Base-by-base conservation (phyloP, 2,329 filamentous ascomycete genomes). In the Penicillium oxalicum region DNA sequence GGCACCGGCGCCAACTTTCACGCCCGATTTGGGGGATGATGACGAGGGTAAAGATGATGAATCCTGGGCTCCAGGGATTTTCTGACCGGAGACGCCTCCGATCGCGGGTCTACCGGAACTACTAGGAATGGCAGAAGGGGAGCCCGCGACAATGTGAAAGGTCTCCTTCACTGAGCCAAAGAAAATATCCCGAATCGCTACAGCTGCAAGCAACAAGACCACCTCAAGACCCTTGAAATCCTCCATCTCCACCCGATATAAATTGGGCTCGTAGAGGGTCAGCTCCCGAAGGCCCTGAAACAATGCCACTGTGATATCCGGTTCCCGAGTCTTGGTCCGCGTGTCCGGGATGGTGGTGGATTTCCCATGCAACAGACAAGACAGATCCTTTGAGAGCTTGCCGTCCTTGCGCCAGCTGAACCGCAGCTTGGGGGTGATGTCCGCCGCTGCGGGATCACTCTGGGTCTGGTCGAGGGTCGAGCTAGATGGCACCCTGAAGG, bases 201-300 rank as follows among this genome's bases (percentile, higher is more conserved):
- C 73, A 0, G 79, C 80, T 12, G 78, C 73, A 0, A 85, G 70
- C 27, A 84, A 62, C 24, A 97, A 70, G 1, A 91, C 84, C 1
- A 97, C 80, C 65, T 98, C 93, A 4, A 97, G 74, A 0, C 93
- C 93, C 68, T 96, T 97, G 49, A 86, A 83, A 69, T 98, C 93
- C 67, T 98, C 90, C 53, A 97, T 83, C 38, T 97, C 91, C 9
- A 97, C 86, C 5, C 93, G 79, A 52, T 86, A 84, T 63, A 97
- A 77, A 64, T 97, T 97, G 4, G 91, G 88, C 69, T 98, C 88
- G 73, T 97, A 96, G 37, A 98, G 78, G 2, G 91, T 95, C 50
- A 97, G 70, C 59, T 91, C 87, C 57, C 82, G 84, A 26, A 84
- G 76, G 13, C 80, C 78, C 56, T 86, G 83, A 75, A 91, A 95